Conservation (phyloP, 305 asterid species). For the Ilex paraguariensis region DNA sequence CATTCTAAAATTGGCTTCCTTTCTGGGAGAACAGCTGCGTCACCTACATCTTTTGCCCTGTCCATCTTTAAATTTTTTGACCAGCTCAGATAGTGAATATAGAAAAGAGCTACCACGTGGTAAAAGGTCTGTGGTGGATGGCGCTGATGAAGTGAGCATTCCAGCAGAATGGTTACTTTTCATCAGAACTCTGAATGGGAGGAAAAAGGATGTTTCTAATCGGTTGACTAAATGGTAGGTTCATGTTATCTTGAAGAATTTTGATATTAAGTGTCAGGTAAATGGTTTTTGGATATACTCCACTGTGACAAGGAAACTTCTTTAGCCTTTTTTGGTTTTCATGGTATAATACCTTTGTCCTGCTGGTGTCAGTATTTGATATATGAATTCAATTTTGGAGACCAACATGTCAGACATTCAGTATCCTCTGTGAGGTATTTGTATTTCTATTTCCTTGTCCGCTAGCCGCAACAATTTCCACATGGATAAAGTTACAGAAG, state of each 20-base stretch:
- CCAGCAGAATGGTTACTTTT: constrained; percentile 51
- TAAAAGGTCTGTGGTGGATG: constrained; percentile 32
- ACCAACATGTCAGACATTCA: no score
- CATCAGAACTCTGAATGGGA: constrained; percentile 56
- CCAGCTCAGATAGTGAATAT: constrained; percentile 26
- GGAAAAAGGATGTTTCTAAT: constrained; percentile 44
- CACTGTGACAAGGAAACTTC: no score
- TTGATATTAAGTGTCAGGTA: not conserved
- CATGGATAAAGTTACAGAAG: no score
- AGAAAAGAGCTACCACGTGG: constrained; percentile 25
- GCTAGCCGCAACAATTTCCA: no score
- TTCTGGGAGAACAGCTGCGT: constrained; percentile 86
- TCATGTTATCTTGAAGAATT: not conserved
- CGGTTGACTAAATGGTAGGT: constrained; percentile 78
- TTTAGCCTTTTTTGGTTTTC: no score
- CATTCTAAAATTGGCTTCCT: constrained; percentile 60
- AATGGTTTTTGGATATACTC: no score
- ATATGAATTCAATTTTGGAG: no score
- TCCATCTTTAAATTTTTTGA: constrained; percentile 37
- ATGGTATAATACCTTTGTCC: no score
- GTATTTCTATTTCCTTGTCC: no score
- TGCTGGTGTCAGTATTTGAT: no score
- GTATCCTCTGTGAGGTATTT: no score
- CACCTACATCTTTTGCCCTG: constrained; percentile 70
- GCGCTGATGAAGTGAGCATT: constrained; percentile 27